Conservation (phyloP, 495 filamentous ascomycete species). For the Paragyromitra xinjiangensis region DNA sequence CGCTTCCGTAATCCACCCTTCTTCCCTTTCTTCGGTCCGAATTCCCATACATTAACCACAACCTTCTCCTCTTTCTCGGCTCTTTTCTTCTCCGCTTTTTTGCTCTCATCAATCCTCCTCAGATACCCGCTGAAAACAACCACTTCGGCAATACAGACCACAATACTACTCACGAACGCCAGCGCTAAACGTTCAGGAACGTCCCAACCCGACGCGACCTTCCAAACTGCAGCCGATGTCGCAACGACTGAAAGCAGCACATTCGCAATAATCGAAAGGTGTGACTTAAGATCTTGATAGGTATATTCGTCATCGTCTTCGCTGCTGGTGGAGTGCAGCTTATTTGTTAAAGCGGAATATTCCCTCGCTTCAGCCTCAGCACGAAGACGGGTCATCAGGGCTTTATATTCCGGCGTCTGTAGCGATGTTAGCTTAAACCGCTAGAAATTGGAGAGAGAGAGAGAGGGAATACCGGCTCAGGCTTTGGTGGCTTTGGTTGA, state of each 20-base stretch:
- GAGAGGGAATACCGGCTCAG: conserved; percentile 70
- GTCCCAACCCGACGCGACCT: conserved; percentile 74
- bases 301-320: conserved; percentile 68
- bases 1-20: conserved; percentile 7
- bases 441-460: conserved; percentile 43
- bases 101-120: conserved; percentile 76
- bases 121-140: conserved; percentile 88
- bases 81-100: conserved; percentile 68
- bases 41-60: conserved; percentile 74
- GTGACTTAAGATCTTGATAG: conserved; percentile 71
- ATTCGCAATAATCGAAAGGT: conserved; percentile 77
- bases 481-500: conserved; percentile 76
- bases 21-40: conserved; percentile 59
- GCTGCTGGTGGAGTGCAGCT: conserved; percentile 62
- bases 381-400: conserved; percentile 84
- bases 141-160: conserved; percentile 87
- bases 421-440: conserved; percentile 8
- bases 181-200: conserved; percentile 73
- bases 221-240: conserved; percentile 76
- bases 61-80: conserved; percentile 71
- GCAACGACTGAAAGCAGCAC: conserved; percentile 76
- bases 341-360: conserved; percentile 79
- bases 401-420: conserved; percentile 86
- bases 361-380: conserved; percentile 77
- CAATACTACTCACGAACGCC: conserved; percentile 71